Conservation (phyloP, 164 flowering plant genomes). For the Vitis amurensis region DNA sequence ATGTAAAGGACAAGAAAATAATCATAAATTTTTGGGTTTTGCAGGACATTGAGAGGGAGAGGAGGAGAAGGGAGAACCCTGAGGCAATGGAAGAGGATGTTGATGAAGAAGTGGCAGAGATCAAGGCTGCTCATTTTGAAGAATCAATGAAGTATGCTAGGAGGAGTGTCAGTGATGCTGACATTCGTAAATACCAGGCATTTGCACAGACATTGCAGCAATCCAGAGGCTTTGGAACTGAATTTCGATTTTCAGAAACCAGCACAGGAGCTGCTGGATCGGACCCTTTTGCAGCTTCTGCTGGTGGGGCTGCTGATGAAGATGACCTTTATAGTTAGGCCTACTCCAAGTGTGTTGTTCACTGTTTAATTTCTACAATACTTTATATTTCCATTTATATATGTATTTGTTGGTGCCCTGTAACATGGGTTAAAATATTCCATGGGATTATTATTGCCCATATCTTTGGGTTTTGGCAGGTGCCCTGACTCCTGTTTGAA, state of each 20-base stretch:
- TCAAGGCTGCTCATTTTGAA: constrained; percentile 76
- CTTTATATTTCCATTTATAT: not conserved
- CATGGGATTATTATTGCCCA: not conserved
- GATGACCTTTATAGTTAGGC: constrained; percentile 69
- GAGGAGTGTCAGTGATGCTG: constrained; percentile 86
- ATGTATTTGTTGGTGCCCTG: not conserved
- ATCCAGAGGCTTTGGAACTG: constrained; percentile 78
- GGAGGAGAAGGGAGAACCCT: constrained; percentile 63
- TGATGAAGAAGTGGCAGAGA: constrained; percentile 82
- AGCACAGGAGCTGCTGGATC: constrained; percentile 36
- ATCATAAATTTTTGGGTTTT: not conserved
- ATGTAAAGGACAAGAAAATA: too few species aligned
- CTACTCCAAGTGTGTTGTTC: not conserved
- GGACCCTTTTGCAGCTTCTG: constrained; percentile 58
- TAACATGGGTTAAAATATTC: not conserved
- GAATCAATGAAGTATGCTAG: constrained; percentile 88
- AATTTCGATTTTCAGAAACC: constrained; percentile 60
- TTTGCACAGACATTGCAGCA: constrained; percentile 85
- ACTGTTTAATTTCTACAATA: not conserved
- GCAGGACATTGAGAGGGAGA: constrained; percentile 87
- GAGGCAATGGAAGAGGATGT: constrained; percentile 88
- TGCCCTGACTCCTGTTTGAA: not conserved
- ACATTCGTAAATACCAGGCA: constrained; percentile 84
- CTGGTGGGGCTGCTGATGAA: constrained; percentile 63
- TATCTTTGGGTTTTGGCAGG: not conserved